Evolutionary conservation across 192 early-diverging fungal species (phyloP).

Genomic region (Pilobolus umbonatus): DNA sequence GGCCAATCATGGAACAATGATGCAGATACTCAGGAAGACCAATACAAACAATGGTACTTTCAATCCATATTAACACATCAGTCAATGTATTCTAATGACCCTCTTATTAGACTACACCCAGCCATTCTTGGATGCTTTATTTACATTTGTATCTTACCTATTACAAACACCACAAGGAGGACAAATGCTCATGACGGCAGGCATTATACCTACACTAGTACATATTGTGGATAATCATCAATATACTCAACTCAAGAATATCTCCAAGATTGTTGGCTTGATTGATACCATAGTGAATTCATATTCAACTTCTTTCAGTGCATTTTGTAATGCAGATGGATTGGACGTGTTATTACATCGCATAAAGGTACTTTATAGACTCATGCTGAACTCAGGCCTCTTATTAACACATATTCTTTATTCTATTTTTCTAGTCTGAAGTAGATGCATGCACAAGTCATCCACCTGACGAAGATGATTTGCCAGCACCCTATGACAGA

Average conservation of each 20-base stretch:
- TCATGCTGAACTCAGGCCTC: background rate
- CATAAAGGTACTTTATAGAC: slow-evolving; percentile 53
- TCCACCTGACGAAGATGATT: slow-evolving; percentile 24
- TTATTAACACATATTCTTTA: slow-evolving; percentile 2
- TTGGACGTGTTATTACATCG: slow-evolving; percentile 71
- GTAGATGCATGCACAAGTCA: slow-evolving; percentile 47
- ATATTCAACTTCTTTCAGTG: slow-evolving; percentile 66
- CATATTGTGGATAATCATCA: slow-evolving; percentile 62
- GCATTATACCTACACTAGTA: slow-evolving; percentile 79
- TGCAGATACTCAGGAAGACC: slow-evolving; percentile 75
- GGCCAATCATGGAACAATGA: slow-evolving; percentile 88
- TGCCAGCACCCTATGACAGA: slow-evolving; percentile 63
- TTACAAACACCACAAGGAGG: slow-evolving; percentile 78
- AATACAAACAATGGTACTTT: slow-evolving; percentile 30
- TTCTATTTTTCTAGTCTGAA: slow-evolving; percentile 40
- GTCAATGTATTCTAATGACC: background rate
- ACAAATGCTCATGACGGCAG: slow-evolving; percentile 86
- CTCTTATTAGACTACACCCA: slow-evolving; percentile 39
- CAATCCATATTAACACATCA: background rate
- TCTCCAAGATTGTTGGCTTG: slow-evolving; percentile 68
- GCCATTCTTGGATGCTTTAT: slow-evolving; percentile 83
- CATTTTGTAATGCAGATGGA: slow-evolving; percentile 82
- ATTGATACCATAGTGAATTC: slow-evolving; percentile 82
- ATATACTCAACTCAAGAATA: slow-evolving; percentile 37
- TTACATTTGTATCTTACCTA: slow-evolving; percentile 71